phyloP scores from a whole-genome alignment of 768 basidiomycete species.

The Inosperma sp. region DNA sequence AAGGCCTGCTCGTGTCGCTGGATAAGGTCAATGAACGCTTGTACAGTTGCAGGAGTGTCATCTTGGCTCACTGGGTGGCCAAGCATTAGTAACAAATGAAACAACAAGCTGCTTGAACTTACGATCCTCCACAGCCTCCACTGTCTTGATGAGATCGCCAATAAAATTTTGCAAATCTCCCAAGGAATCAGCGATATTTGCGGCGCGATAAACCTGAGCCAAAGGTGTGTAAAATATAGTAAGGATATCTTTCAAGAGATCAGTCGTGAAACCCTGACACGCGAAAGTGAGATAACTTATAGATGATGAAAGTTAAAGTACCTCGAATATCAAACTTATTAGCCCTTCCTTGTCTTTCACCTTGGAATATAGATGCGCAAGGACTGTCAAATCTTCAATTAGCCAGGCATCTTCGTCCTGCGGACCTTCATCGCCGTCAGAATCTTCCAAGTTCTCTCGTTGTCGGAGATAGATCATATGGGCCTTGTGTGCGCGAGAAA shows the following conservation, averaged over 20 bases:
- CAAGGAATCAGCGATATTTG: constrained; percentile 92
- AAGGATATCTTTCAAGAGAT: constrained; percentile 95
- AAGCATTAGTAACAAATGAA: neutral
- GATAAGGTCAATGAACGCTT: constrained; percentile 89
- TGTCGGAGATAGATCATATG: constrained; percentile 70
- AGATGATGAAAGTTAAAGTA: constrained; percentile 19
- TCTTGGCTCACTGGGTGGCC: constrained; percentile 62
- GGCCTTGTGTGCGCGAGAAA: constrained; percentile 72
- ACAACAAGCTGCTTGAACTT: constrained; percentile 30
- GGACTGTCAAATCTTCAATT: constrained; percentile 82
- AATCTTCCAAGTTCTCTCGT: constrained; percentile 61
- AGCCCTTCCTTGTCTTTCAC: constrained; percentile 87
- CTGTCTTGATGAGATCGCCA: constrained; percentile 91
- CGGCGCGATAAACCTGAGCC: constrained; percentile 95
- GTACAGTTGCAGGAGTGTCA: constrained; percentile 82
- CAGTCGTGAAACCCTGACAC: constrained; percentile 83
- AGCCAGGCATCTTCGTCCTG: constrained; percentile 95
- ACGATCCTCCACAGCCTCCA: constrained; percentile 89
- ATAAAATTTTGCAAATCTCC: constrained; percentile 90
- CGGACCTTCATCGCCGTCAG: constrained; percentile 92
- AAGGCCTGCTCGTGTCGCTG: constrained; percentile 93
- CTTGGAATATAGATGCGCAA: constrained; percentile 72
- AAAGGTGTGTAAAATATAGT: constrained; percentile 97
- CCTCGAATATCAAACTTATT: constrained; percentile 94
- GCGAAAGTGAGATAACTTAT: neutral